Evolutionary conservation across 352 stramenopile species (phyloP), one percentile per base, ranked within the genome.

Genomic region (Lagenidium giganteum): DNA sequence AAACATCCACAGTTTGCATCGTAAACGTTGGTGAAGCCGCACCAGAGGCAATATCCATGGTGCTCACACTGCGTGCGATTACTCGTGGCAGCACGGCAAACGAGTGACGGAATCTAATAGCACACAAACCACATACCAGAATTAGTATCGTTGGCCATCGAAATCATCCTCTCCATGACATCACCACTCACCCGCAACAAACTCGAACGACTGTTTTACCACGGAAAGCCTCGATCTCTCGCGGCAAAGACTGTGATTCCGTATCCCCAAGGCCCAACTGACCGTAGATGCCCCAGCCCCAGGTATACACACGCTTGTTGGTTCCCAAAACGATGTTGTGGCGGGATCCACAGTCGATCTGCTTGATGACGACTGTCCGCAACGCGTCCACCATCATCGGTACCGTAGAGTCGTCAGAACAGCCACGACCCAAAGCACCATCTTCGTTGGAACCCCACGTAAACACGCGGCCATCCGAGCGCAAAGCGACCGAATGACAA

Each of bases 401-500:
- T 20, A 47, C 29, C 27, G 42, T 47, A n/a, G 35, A 30, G 16
- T 63, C 50, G 3, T 21, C 16, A 3, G 27, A 21, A 29, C 26
- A 36, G 36, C 35, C 18, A 11, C 51, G 38, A 5, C 64, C 64
- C 20, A 70, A 49, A 21, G 63, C 59, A 11, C 59, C 64, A 35
- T 74, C 63, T n/a, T 67, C 59, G 16, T 63, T 66, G n/a, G 53
- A 68, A 5, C 64, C 64, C 59, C 62, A 74, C 33, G 64, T 54
- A 26, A 52, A 61, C 3, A 70, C 17, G 0, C 26, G 27, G n/a
- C 54, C 57, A 45, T 42, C 49, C 33, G 69, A 44, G 6, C 57
- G 82, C 8, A 90, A 49, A 8, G 64, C 83, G 36, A 89, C 55
- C 24, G 67, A 93, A 50, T 95, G 80, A 13, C 93, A 60, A 22